Evolutionary conservation across 2,329 filamentous ascomycete genomes (phyloP), one percentile per base, ranked within the genome.

Genomic region (Exophiala alcalophila): DNA sequence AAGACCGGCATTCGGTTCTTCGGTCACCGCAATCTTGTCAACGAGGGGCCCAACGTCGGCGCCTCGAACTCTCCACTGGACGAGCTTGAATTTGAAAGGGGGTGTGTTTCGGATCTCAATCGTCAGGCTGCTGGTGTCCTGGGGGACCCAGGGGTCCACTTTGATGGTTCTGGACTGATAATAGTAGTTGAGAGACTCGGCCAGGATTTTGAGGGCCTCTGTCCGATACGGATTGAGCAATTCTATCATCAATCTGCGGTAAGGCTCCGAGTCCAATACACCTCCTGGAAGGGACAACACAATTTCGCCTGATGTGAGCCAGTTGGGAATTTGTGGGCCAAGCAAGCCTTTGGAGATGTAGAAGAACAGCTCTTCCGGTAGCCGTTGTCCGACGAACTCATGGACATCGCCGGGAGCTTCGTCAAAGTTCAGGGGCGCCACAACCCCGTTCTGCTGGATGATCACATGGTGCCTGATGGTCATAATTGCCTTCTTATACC

Each of bases 321-420:
- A 91, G 61, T 84, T 86, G 9, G 94, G 76, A 25, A 95, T 73
- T 33, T 86, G 80, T 16, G 88, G 75, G 19, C 86, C 81, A 52
- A 97, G 80, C 29, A 96, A 70, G 23, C 88, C 92, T 37, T 78
- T 82, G 45, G 88, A 89, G 35, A 96, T 74, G 63, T 97, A 97
- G 64, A 88, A 85, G 62, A 91, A 90, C 12, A 97, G 73, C 65
- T 98, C 92, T 27, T 89, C 81, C 0, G 92, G 89, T 4, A 98
- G 73, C 47, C 90, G 84, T 46, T 94, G 79, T n/a, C 89, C 89
- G 49, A 96, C 79, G 60, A 96, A 90, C 59, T 91, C 83, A 60
- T 94, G 86, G 53, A 92, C 83, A 61, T 97, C 90, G 31, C 77
- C 77, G 2, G 92, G 90, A 14, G 89, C 77, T 40, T 80, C 74